These are phyloP conservation scores for Aspergillus steynii DNA, from an alignment of 495 filamentous ascomycete genomes.

Conservation along the genomic window DNA sequence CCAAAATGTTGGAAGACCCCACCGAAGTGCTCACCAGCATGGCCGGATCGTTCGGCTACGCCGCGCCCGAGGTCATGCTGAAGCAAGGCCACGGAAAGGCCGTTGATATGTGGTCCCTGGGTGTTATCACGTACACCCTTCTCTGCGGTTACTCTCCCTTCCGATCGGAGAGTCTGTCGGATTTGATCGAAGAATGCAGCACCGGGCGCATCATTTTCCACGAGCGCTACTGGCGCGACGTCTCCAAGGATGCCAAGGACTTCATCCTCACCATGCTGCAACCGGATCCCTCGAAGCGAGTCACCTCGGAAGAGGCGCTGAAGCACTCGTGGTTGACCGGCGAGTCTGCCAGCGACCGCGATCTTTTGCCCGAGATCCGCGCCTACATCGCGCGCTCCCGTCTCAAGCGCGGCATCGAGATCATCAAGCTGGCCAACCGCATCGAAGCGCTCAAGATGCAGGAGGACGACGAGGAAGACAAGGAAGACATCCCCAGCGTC, in stretches of 20 bases:
- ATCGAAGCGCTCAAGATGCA: conserved; percentile 97
- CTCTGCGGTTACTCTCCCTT: conserved; percentile 99
- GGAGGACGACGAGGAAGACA: conserved; percentile 81
- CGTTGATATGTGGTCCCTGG: conserved; percentile 99
- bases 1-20: conserved; percentile 92
- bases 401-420: conserved; percentile 90
- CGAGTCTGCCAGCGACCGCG: conserved; percentile 86
- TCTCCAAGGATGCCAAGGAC: conserved; percentile 92
- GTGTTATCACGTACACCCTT: conserved; percentile 98
- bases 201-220: conserved; percentile 92
- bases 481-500: conserved; percentile 68
- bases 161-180: conserved; percentile 87
- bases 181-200: conserved; percentile 94
- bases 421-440: conserved; percentile 94
- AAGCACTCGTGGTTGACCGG: conserved; percentile 89
- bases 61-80: conserved; percentile 97
- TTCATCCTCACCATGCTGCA: conserved; percentile 87
- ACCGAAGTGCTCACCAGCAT: conserved; percentile 94
- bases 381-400: conserved; percentile 90
- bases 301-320: conserved; percentile 79
- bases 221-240: conserved; percentile 97
- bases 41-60: conserved; percentile 98
- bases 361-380: conserved; percentile 95
- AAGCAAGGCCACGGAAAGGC: conserved; percentile 97
- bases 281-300: conserved; percentile 72